phyloP scores from a whole-genome alignment of 1,284 basidiomycete species.

The Cutaneotrichosporon sp. region DNA sequence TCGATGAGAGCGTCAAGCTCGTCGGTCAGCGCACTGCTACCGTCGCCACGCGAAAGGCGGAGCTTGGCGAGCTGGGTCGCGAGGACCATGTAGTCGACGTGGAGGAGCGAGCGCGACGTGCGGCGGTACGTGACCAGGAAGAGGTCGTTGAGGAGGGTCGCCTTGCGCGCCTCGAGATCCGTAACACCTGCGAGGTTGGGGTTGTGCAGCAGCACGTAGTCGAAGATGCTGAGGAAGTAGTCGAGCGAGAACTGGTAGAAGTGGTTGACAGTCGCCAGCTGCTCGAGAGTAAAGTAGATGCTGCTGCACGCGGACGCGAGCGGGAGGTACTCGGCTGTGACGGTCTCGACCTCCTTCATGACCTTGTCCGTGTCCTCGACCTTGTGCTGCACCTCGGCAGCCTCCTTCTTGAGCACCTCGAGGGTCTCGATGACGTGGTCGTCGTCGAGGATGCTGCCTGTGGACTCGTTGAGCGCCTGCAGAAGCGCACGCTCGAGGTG shows the following conservation, averaged over 20 bases:
- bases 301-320: slow-evolving; percentile 95
- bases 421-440: slow-evolving; percentile 98
- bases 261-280: slow-evolving; percentile 90
- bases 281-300: slow-evolving; percentile 96
- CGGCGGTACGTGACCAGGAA: slow-evolving; percentile 89
- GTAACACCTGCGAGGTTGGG: slow-evolving; percentile 78
- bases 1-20: slow-evolving; percentile 91
- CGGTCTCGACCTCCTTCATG: slow-evolving; percentile 94
- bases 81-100: slow-evolving; percentile 89
- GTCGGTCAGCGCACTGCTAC: slow-evolving; percentile 70
- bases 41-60: slow-evolving; percentile 66
- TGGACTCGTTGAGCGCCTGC: slow-evolving; percentile 94
- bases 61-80: slow-evolving; percentile 89
- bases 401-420: slow-evolving; percentile 95
- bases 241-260: slow-evolving; percentile 98
- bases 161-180: slow-evolving; percentile 72
- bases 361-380: slow-evolving; percentile 97
- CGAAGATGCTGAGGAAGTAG: slow-evolving; percentile 99
- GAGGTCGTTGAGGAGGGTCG: slow-evolving; percentile 84
- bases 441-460: slow-evolving; percentile 96
- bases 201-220: slow-evolving; percentile 88
- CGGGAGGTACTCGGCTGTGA: slow-evolving; percentile 91
- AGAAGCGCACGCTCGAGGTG: slow-evolving; percentile 92
- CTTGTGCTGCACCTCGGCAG: slow-evolving; percentile 92
- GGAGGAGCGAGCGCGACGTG: slow-evolving; percentile 86